These are phyloP conservation scores for Rhodotorula sp. DNA, from an alignment of 1,284 basidiomycete species.

Conservation along the genomic window DNA sequence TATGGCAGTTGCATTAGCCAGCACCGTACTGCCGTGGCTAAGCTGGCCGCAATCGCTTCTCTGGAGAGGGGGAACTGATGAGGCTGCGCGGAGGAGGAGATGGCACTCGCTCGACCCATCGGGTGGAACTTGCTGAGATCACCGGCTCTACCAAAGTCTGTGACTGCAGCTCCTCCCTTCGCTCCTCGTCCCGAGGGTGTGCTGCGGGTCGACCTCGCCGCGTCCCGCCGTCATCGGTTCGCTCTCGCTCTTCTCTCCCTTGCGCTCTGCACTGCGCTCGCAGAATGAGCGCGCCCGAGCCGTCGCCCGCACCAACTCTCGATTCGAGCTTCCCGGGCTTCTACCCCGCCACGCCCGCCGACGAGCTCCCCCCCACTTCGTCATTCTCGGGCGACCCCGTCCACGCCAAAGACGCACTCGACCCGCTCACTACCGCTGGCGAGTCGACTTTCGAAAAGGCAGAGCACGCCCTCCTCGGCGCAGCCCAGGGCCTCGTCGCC, in stretches of 20 bases:
- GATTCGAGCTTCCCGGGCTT: conserved; percentile 11
- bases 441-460: neutral
- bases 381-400: neutral
- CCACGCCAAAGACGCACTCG: neutral
- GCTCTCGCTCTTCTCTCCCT: neutral
- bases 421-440: neutral
- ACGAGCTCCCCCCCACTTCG: neutral
- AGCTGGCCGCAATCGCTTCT: no score
- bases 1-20: no score
- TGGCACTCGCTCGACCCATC: no score
- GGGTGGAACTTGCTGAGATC: no score
- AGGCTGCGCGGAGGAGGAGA: no score
- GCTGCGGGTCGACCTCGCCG: neutral
- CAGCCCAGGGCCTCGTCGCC: conserved; percentile 14
- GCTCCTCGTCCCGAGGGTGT: no score
- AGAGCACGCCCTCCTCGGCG: conserved; percentile 11
- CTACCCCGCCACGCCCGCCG: conserved; percentile 11
- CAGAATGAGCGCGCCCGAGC: conserved; percentile 1
- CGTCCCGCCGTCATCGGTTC: neutral
- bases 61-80: no score
- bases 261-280: neutral
- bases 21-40: no score
- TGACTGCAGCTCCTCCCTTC: no score
- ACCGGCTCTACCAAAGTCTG: no score
- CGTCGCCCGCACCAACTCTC: conserved; percentile 21